Evolutionary conservation across 2,329 filamentous ascomycete species (phyloP).

Genomic region (Trichoderma aggressivum): DNA sequence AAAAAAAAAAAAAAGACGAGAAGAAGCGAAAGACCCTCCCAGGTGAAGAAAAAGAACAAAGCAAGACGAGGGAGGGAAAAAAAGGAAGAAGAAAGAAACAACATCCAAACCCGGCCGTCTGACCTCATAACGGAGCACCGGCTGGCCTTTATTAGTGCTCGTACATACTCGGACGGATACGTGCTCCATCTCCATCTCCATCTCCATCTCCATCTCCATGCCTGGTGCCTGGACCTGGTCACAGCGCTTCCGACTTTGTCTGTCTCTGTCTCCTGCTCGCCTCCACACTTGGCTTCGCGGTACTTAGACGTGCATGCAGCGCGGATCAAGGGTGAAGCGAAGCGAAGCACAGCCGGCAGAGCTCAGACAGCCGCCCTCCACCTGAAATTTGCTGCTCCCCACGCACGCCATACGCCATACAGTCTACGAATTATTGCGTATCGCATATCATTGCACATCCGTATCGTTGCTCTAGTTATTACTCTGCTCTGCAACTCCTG

Average conservation of each 20-base stretch:
- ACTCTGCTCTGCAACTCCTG: background rate
- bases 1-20: background rate
- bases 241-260: conserved; percentile 4
- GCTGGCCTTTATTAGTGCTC: conserved; percentile 13
- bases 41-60: background rate
- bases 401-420: background rate
- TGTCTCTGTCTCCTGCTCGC: background rate
- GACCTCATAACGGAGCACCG: conserved; percentile 6
- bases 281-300: conserved; percentile 15
- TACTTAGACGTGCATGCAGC: conserved; percentile 39
- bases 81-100: background rate
- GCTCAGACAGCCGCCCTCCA: conserved; percentile 8
- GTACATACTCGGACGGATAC: background rate
- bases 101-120: background rate
- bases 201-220: background rate
- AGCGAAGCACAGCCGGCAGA: conserved; percentile 24
- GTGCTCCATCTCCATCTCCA: background rate
- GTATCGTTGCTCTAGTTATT: background rate
- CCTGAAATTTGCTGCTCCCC: conserved; percentile 15
- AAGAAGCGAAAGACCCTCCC: background rate
- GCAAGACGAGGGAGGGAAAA: background rate
- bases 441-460: background rate
- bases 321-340: conserved; percentile 44
- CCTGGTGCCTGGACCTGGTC: conserved; percentile 11
- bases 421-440: background rate